A percentile compares a stretch with the other conserved stretches of the same genome.
Evolutionary conservation across 352 stramenopile genomes (phyloP).

Genomic region (Globisporangium iwayamae): DNA sequence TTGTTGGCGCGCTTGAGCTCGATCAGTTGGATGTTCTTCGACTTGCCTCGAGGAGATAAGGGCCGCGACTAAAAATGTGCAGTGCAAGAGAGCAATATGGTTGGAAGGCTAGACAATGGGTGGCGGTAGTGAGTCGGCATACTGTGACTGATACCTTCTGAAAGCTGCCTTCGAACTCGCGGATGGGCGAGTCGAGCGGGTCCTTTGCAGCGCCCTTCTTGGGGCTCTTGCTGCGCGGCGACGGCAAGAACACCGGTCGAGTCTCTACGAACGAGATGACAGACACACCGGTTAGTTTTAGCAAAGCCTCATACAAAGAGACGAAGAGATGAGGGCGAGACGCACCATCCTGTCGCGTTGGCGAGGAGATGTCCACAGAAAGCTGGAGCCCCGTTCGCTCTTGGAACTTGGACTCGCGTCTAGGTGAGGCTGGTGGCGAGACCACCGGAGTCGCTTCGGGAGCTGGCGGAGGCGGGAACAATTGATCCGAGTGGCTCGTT

Average conservation of each 20-base stretch:
- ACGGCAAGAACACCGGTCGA: constrained; percentile 47
- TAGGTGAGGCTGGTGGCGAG: constrained; percentile 14
- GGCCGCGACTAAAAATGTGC: constrained; percentile 36
- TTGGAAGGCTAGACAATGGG: not conserved
- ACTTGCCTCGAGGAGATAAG: constrained; percentile 66
- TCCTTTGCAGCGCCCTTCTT: constrained; percentile 19
- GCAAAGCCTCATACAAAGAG: not conserved
- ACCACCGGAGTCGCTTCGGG: constrained; percentile 5
- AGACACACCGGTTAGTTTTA: constrained; percentile 6
- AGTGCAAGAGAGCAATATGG: not conserved
- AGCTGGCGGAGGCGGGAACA: not conserved
- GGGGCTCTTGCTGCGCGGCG: constrained; percentile 39
- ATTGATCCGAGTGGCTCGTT: too few relatives aligned
- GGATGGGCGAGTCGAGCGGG: constrained; percentile 9
- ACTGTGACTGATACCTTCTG: constrained; percentile 39
- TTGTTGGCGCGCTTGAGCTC: constrained; percentile 83
- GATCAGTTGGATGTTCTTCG: constrained; percentile 72
- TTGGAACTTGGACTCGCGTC: constrained; percentile 47
- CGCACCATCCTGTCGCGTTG: constrained; percentile 42
- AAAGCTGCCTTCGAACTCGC: constrained; percentile 33
- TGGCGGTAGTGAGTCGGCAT: not conserved
- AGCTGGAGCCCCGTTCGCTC: constrained; percentile 44
- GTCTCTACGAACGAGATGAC: constrained; percentile 23
- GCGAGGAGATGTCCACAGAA: constrained; percentile 44
- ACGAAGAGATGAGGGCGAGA: not conserved